Percentiles rank a stretch among this genome's conserved stretches.
These are phyloP conservation scores for Nemania serpens DNA, from an alignment of 2,329 filamentous ascomycete genomes.

Conservation along the genomic window DNA sequence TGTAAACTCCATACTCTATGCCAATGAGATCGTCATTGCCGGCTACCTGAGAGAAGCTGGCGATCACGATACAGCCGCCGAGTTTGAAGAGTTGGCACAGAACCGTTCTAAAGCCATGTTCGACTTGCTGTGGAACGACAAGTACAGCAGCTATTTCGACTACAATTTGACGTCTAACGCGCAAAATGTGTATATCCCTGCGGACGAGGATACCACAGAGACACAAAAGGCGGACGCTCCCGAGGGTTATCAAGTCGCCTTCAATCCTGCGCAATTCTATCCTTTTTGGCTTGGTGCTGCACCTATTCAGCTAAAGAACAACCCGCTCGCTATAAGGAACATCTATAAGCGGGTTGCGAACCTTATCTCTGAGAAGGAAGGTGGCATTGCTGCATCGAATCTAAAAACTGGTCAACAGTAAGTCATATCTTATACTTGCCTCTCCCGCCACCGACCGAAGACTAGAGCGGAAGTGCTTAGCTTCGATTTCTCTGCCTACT, in stretches of 20 bases:
- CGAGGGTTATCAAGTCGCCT: conserved; percentile 59
- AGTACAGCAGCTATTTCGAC: conserved; percentile 68
- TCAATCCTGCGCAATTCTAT: conserved; percentile 65
- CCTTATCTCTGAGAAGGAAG: conserved; percentile 56
- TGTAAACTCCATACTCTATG: conserved; percentile 70
- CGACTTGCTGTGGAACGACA: conserved; percentile 66
- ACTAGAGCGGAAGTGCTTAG: background rate
- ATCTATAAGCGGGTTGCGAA: conserved; percentile 58
- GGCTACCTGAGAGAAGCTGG: conserved; percentile 57
- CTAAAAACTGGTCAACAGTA: conserved; percentile 57
- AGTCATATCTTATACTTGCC: background rate
- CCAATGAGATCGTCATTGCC: conserved; percentile 65
- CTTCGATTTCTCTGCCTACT: background rate
- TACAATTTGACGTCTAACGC: conserved; percentile 65
- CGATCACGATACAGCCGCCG: conserved; percentile 53
- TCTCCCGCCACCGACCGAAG: background rate
- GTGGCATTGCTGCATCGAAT: conserved; percentile 67
- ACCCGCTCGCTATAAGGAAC: conserved; percentile 60
- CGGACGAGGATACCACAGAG: conserved; percentile 51
- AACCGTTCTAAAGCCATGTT: conserved; percentile 66
- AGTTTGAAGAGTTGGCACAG: conserved; percentile 56
- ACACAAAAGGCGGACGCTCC: conserved; percentile 53
- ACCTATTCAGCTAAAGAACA: conserved; percentile 58
- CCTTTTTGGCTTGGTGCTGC: conserved; percentile 73
- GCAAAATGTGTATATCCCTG: conserved; percentile 60